Percentiles rank a stretch among this genome's conserved stretches.
These are phyloP conservation scores for Spinacia oleracea DNA, from an alignment of 179 eudicot species.

Conservation along the genomic window DNA sequence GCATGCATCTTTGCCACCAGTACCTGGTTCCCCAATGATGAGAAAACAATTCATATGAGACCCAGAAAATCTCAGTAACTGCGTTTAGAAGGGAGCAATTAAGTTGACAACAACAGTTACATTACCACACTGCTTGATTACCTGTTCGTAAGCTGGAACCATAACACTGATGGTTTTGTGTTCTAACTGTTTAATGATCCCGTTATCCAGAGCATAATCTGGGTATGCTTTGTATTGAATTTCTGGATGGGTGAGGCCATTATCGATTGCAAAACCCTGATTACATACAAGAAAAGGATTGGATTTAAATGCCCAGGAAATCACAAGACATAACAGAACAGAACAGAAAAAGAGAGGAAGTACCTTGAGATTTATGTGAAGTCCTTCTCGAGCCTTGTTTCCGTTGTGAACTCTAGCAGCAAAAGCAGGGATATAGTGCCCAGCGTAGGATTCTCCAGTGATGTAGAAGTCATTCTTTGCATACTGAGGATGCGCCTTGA, in stretches of 20 bases:
- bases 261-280: slow-evolving; percentile 93
- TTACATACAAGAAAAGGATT: background rate
- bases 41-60: background rate
- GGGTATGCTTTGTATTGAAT: slow-evolving; percentile 80
- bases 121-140: slow-evolving; percentile 77
- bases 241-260: slow-evolving; percentile 83
- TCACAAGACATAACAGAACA: background rate
- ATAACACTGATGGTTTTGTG: slow-evolving; percentile 39
- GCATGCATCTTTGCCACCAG: slow-evolving; percentile 49
- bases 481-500: slow-evolving; percentile 78
- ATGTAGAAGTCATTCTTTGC: slow-evolving; percentile 76
- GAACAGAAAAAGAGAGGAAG: background rate
- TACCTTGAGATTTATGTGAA: slow-evolving; percentile 75
- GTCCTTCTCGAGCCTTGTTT: slow-evolving; percentile 75
- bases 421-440: slow-evolving; percentile 92
- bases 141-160: slow-evolving; percentile 60
- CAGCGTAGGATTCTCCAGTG: slow-evolving; percentile 95
- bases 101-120: background rate
- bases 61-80: background rate
- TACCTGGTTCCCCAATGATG: slow-evolving; percentile 33
- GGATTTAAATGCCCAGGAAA: background rate
- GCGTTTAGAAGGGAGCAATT: background rate
- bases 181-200: slow-evolving; percentile 48
- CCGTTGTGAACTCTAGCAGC: slow-evolving; percentile 82
- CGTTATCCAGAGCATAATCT: slow-evolving; percentile 63